Evolutionary conservation across 2,329 filamentous ascomycete genomes (phyloP), one percentile per base, ranked within the genome.

Genomic region (Monilinia aucupariae): DNA sequence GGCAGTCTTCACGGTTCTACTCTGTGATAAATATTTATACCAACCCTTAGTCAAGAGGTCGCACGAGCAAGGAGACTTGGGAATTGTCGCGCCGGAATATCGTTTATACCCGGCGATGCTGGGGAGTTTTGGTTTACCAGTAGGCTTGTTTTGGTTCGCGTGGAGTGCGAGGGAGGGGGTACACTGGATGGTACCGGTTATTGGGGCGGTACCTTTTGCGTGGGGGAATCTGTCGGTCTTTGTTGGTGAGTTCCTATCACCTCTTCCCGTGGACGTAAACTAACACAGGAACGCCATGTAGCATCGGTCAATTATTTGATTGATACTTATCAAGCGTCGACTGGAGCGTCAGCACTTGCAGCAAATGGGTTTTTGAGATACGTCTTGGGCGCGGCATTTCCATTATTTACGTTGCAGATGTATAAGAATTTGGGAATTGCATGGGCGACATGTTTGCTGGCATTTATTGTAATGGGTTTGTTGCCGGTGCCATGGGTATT

Each of bases 181-280:
- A 82, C 0, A 77, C 80, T 85, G 83, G 81, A 78, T 77, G 0
- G 78, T 79, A 20, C 78, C 82, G 0, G 76, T 79, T 0, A 71
- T 81, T 0, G 80, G 81, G 4, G 81, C 83, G 6, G 74, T 85
- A 3, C 76, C 80, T 0, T 86, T 87, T 68, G 81, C 81, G 0
- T 85, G 81, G 78, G 84, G 83, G 1, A 85, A 85, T 66, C 72
- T 86, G 0, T 83, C 79, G 64, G 75, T 87, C 4, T 87, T 87
- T 68, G 43, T 70, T 61, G 80, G 72, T 84, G 10, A 82, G 82
- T 2, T 50, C 82, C 12, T 78, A 79, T 22, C n/a, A 22, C 10
- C 48, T n/a, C 12, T 0, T 70, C 80, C 0, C 79, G 80, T 6
- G 79, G 82, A 12, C 74, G 83, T 5, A 75, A 79, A 0, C 85